Base-by-base conservation (phyloP, 306 rosid species). In the Inga oerstediana region DNA sequence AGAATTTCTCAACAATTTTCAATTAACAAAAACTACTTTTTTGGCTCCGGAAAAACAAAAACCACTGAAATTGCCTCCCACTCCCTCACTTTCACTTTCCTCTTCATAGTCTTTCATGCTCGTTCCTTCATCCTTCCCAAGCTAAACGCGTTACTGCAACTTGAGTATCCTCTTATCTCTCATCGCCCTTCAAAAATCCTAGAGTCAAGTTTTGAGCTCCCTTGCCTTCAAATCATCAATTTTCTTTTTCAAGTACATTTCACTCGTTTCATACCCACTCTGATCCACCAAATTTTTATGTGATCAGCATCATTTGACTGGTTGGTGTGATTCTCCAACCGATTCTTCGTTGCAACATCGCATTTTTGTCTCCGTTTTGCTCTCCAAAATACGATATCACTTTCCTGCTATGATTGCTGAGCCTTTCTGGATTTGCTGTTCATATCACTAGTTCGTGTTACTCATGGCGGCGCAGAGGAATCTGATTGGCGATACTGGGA, bases 401-500 rank as follows among this genome's bases (percentile, higher is more conserved):
- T 46, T 68, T 34, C 22, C 27, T 15, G 35, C 52, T 13, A 67
- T 44, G 77, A 80, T 39, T 45, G 56, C 27, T 72, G 76, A 73
- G 45, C 46, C 51, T 44, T 75, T 51, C 30, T 58, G 9, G 32
- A 35, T 76, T 71, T 76, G 34, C 46, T 3, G 7, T 51, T 24
- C 37, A 32, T 46, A 48, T 19, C 32, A 15, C 27, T 72, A 43
- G 48, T 27, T 9, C 30, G 66, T 61, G 27, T 13, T 46, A 20
- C 12, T 51, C 20, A 92, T 92, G 97, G 94, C 90, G 88, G 94
- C 93, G 27, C 92, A 94, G 46, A 88, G 97, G 82, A 90, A 84
- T 81, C 84, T 86, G 85, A 52, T 59, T 8, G 87, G 71, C 19
- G 92, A 89, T 41, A 61, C 65, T 4, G 86, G 84, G 17, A 79